Evolutionary conservation across 2,329 filamentous ascomycete species (phyloP).

Genomic region (Stemphylium vesicarium): DNA sequence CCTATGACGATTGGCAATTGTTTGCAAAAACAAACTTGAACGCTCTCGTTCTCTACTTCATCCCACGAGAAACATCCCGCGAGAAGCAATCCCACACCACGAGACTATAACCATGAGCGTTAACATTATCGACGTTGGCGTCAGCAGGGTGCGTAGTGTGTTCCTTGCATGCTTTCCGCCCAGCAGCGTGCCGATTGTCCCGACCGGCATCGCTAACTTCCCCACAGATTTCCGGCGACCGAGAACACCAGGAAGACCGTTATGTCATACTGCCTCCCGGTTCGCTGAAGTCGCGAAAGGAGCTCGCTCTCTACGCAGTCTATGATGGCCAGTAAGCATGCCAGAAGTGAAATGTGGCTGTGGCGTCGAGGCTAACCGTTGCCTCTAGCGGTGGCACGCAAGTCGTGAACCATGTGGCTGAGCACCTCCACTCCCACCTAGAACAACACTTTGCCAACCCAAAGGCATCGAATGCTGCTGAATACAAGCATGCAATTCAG

Average conservation of each 20-base stretch:
- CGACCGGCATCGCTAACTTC: conserved; percentile 21
- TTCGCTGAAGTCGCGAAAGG: conserved; percentile 27
- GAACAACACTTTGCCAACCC: conserved; percentile 25
- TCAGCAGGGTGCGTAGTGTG: conserved; percentile 20
- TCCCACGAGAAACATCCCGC: background rate
- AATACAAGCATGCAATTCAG: conserved; percentile 32
- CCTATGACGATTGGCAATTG: conserved; percentile 12
- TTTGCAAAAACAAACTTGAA: conserved; percentile 4
- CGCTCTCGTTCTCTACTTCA: background rate
- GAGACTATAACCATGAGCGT: conserved; percentile 12
- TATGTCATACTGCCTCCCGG: conserved; percentile 26
- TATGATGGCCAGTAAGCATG: conserved; percentile 34
- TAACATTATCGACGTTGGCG: conserved; percentile 24
- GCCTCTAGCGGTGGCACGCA: conserved; percentile 26
- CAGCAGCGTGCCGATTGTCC: conserved; percentile 1
- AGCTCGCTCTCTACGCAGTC: conserved; percentile 31
- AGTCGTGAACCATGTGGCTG: conserved; percentile 24
- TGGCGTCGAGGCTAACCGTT: conserved; percentile 9
- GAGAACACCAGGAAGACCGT: conserved; percentile 32
- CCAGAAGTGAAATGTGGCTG: background rate
- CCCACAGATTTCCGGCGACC: conserved; percentile 29
- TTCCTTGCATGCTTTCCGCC: conserved; percentile 1
- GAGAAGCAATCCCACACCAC: conserved; percentile 1
- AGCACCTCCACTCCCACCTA: conserved; percentile 26
- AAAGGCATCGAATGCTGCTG: conserved; percentile 20